Evolutionary conservation across 192 early-diverging fungal genomes (phyloP).

Genomic region (Umbelopsis ramanniana): DNA sequence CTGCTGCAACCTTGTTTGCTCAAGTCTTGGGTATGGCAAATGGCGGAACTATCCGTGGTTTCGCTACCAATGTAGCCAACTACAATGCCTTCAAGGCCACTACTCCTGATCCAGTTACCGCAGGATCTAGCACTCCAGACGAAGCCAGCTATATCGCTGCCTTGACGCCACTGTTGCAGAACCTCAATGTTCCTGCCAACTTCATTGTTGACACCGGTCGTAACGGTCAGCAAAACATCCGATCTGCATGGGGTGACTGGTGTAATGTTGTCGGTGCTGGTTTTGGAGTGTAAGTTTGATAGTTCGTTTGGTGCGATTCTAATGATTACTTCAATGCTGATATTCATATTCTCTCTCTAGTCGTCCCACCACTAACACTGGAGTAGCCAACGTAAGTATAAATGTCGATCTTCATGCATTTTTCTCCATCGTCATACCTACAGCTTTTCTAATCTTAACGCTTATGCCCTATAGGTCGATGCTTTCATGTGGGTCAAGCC

Average conservation of each 20-base stretch:
- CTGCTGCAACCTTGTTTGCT: constrained; percentile 35
- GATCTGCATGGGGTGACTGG: constrained; percentile 39
- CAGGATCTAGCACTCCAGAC: constrained; percentile 24
- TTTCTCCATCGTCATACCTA: too few relatives aligned
- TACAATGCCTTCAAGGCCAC: constrained; percentile 49
- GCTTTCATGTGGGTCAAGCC: constrained; percentile 56
- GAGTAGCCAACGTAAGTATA: constrained; percentile 28
- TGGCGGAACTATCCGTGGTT: constrained; percentile 33
- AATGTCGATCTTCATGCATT: not conserved
- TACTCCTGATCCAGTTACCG: constrained; percentile 3
- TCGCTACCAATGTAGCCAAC: constrained; percentile 50
- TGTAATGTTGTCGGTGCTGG: constrained; percentile 46
- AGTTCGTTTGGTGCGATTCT: not conserved
- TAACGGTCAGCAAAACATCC: constrained; percentile 33
- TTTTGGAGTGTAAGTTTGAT: constrained; percentile 27
- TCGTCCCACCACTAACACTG: constrained; percentile 29
- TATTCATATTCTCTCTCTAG: not conserved
- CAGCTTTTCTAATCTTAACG: too few relatives aligned
- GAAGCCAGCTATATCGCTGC: constrained; percentile 32
- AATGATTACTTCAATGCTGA: not conserved
- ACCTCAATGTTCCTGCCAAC: constrained; percentile 32
- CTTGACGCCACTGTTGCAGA: constrained; percentile 17
- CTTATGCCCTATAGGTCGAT: constrained; percentile 24
- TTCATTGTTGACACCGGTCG: constrained; percentile 41
- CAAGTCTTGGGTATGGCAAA: constrained; percentile 29